Conservation (phyloP, 2,329 filamentous ascomycete genomes). For the Epichloe bromicola region DNA sequence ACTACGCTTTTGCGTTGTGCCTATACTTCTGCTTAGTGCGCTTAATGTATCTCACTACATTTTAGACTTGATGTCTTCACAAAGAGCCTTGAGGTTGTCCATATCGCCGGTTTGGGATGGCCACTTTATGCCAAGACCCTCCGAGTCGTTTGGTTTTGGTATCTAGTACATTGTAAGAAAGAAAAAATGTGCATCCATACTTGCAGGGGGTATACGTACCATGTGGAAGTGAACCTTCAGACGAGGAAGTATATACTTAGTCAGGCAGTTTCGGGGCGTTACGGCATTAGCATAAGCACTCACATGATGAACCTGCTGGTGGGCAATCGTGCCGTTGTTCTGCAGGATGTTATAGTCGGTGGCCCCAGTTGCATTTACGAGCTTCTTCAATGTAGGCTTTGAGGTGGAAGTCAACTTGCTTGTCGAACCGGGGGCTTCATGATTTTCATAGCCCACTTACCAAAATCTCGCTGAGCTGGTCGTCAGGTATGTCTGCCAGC, state of each 20-base stretch:
- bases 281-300: slow-evolving; percentile 15
- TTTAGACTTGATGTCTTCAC: slow-evolving; percentile 78
- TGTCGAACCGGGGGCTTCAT: neutral
- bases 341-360: slow-evolving; percentile 86
- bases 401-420: neutral
- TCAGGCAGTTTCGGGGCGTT: too few species aligned
- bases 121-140: slow-evolving; percentile 75
- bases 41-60: slow-evolving; percentile 41
- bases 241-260: neutral
- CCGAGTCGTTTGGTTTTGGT: slow-evolving; percentile 74
- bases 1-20: neutral
- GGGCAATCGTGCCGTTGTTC: slow-evolving; percentile 86
- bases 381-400: slow-evolving; percentile 56
- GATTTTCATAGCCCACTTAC: slow-evolving; percentile 29
- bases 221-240: slow-evolving; percentile 81
- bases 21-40: neutral
- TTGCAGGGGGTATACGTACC: slow-evolving; percentile 34
- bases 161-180: slow-evolving; percentile 43
- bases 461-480: slow-evolving; percentile 69
- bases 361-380: slow-evolving; percentile 64
- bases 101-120: slow-evolving; percentile 64
- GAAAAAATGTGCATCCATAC: neutral
- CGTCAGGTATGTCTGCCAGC: slow-evolving; percentile 84
- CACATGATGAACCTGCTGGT: slow-evolving; percentile 89
- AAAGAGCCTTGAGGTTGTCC: slow-evolving; percentile 66